Evolutionary conservation across 2,329 filamentous ascomycete species (phyloP), one percentile per base, ranked within the genome.

Genomic region (Diaporthe citriasiana): DNA sequence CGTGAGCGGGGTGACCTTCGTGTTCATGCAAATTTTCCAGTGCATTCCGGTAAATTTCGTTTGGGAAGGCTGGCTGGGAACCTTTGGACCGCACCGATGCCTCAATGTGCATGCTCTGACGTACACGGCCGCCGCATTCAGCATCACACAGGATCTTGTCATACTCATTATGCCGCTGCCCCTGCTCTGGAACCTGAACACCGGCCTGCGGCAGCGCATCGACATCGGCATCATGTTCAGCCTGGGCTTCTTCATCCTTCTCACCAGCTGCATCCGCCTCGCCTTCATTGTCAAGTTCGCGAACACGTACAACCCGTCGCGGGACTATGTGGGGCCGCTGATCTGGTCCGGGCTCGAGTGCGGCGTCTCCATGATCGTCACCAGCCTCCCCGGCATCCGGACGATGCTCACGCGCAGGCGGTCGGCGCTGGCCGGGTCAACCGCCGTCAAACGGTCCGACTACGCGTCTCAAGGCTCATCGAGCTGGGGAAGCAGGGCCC

Each of bases 271-370:
- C 72, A 75, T 82, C 45, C 79, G 83, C 1, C 79, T 86, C 25
- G 79, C 79, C 50, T 82, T 82, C 60, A 76, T 84, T 33, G 76
- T 82, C 25, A 60, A 74, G 3, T 82, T 83, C 69, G 81, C 80
- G 7, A 74, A 76, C 19, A 82, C 80, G 13, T 73, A 76, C 15
- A 84, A 85, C 56, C 83, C 84, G 3, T 83, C 83, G 0, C 85
- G 83, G 83, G 82, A 85, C 74, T 82, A 85, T 38, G 82, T 81
- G 4, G 81, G 84, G 73, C 78, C 80, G 4, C 73, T 85, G 27
- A 80, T 86, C 66, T 87, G 85, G 85, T 83, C 82, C 5, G 84
- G 83, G 3, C 76, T 86, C 27, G 85, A 87, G 76, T 79, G 85
- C 15, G 81, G 83, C 0, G 79, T 83, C 0, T 82, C 85, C 33